phyloP scores from a whole-genome alignment of 2,329 filamentous ascomycete genomes.

The Phyllosticta capitalensis region DNA sequence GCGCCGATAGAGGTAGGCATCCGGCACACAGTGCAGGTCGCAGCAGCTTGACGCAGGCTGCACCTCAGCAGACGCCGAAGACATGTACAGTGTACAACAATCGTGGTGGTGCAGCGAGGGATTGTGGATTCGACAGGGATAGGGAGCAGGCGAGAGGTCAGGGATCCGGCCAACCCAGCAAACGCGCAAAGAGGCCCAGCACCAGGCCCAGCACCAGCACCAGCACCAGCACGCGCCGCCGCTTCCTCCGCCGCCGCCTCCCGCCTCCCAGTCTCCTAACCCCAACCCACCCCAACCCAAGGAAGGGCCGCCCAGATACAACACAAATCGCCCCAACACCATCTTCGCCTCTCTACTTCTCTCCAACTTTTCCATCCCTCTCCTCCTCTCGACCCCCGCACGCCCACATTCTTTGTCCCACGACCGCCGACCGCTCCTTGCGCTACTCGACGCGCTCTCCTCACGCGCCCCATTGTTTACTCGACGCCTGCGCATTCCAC shows the following conservation, averaged over 20 bases:
- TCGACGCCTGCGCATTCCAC: conserved; percentile 9
- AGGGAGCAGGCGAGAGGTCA: not conserved
- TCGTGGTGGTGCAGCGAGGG: conserved; percentile 2
- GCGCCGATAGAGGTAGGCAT: not conserved
- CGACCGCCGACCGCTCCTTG: not conserved
- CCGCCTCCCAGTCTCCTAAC: conserved; percentile 2
- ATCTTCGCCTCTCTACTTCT: not conserved
- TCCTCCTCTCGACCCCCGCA: not conserved
- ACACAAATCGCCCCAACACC: not conserved
- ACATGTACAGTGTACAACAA: not conserved
- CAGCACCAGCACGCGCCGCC: not conserved
- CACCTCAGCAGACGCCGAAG: conserved; percentile 10
- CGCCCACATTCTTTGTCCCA: conserved; percentile 8
- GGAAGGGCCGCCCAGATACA: not conserved
- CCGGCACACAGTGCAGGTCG: not conserved
- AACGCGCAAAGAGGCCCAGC: conserved; percentile 4
- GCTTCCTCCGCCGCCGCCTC: conserved; percentile 1
- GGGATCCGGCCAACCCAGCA: conserved; percentile 7
- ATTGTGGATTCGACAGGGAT: not conserved
- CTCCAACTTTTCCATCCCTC: not conserved
- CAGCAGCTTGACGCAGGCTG: conserved; percentile 1
- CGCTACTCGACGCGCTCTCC: not conserved
- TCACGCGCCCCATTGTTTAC: conserved; percentile 12
- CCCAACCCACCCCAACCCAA: not conserved
- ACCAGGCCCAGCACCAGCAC: not conserved